Percentiles rank a stretch among this genome's conserved stretches.
Conservation (phyloP, 2,329 filamentous ascomycete species). For the Scytalidium lignicola region DNA sequence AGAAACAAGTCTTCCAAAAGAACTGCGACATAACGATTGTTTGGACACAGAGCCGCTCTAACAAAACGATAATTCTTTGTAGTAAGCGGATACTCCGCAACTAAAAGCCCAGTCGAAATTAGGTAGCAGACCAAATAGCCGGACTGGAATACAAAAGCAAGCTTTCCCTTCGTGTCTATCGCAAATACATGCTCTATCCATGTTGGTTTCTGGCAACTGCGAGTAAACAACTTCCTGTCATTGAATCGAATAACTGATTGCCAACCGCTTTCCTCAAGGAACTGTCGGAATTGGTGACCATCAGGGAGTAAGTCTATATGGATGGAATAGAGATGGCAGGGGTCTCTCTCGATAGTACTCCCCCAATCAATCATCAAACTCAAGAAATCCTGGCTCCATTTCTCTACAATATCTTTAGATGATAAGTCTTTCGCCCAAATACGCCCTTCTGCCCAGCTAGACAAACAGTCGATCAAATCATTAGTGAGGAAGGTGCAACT, state of each 20-base stretch:
- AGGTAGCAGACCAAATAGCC: too few relatives aligned
- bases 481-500: slow-evolving; percentile 1
- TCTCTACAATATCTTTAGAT: not conserved
- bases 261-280: slow-evolving; percentile 1
- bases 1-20: too few relatives aligned
- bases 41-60: too few relatives aligned
- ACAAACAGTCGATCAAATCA: slow-evolving; percentile 3
- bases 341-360: slow-evolving; percentile 1
- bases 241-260: slow-evolving; percentile 1
- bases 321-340: slow-evolving; percentile 1
- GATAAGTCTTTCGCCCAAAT: not conserved
- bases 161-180: too few relatives aligned
- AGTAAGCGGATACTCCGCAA: too few relatives aligned
- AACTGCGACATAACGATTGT: too few relatives aligned
- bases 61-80: too few relatives aligned
- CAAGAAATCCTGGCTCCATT: slow-evolving; percentile 3
- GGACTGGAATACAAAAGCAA: too few relatives aligned
- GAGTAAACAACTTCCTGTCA: not conserved
- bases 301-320: slow-evolving; percentile 4
- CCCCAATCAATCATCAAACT: slow-evolving; percentile 6
- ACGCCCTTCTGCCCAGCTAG: not conserved
- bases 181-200: slow-evolving; percentile 1
- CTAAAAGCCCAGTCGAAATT: too few relatives aligned
- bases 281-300: not conserved
- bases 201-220: slow-evolving; percentile 1